Base-by-base conservation (phyloP, 2,329 filamentous ascomycete genomes). In the Neofusicoccum parvum region DNA sequence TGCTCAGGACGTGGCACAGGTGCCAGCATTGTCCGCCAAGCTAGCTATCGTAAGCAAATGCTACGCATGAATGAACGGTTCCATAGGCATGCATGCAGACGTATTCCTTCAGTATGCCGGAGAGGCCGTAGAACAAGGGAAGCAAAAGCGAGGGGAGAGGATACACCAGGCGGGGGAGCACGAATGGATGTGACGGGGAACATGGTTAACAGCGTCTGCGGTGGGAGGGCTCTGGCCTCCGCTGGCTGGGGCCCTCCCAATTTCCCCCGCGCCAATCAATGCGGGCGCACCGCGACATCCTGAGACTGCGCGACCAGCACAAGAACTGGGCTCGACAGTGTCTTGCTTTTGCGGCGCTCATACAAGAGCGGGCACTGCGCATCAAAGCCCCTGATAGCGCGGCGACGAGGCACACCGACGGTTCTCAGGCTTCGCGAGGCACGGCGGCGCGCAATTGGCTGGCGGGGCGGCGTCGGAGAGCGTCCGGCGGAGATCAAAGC, bases 401-500 rank as follows among this genome's bases (percentile, higher is more conserved):
- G 41, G 27, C 41, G 34, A 59, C 27, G 56, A 60, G 56, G 56
- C 56, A 60, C 56, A 60, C 56, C 56, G 56, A 60, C 43, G 56
- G 41, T 63, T 53, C 46, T 39, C 32, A 37, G 36, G 39, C 60
- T 51, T 51, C 27, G 36, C 60, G 60, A 51, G 39, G 37, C 34
- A 50, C 49, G 46, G 60, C 23, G 23, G 39, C 56, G 46, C 20
- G 64, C 54, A 60, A 59, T 48, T 59, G 50, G 54, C 37, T 51
- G 64, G 48, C 46, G 54, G 54, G 43, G 54, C 48, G 53, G 54
- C 59, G 50, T 60, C 56, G 56, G 56, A 48, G 56, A 60, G 56
- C 43, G 41, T 59, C 46, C 50, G 51, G 59, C 59, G 65, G 46
- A 53, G 64, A 65, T 62, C 65, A 56, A 62, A 53, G 56, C 64